Percentiles rank a stretch among this genome's conserved stretches.
phyloP scores from a whole-genome alignment of 2,329 filamentous ascomycete genomes.

The Sclerotiophoma versabilis region DNA sequence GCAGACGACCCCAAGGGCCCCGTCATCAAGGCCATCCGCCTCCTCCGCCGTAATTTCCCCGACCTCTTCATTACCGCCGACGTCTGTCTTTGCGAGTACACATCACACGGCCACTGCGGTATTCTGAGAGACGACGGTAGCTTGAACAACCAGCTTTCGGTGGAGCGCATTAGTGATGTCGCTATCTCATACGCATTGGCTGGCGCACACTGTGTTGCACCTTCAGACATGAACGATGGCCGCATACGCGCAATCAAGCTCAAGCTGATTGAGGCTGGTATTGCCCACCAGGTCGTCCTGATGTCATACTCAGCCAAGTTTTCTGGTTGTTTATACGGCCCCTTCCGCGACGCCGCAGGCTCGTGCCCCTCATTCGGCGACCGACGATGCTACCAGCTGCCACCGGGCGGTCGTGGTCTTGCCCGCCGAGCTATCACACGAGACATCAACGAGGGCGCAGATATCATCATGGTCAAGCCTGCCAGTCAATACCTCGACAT shows the following conservation, averaged over 20 bases:
- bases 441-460: slow-evolving; percentile 91
- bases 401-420: slow-evolving; percentile 87
- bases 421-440: slow-evolving; percentile 88
- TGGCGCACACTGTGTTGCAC: slow-evolving; percentile 94
- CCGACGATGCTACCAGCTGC: slow-evolving; percentile 94
- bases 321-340: slow-evolving; percentile 93
- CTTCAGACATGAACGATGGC: slow-evolving; percentile 98
- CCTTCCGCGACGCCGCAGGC: slow-evolving; percentile 95
- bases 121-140: slow-evolving; percentile 92
- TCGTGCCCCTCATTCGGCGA: slow-evolving; percentile 92
- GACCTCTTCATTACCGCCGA: slow-evolving; percentile 90
- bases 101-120: slow-evolving; percentile 95
- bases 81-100: slow-evolving; percentile 98
- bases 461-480: slow-evolving; percentile 99
- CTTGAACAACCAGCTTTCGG: slow-evolving; percentile 90
- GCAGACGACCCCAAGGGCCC: slow-evolving; percentile 94
- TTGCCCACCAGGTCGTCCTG: slow-evolving; percentile 87
- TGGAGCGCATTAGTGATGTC: slow-evolving; percentile 95
- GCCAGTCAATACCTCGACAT: slow-evolving; percentile 96
- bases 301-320: slow-evolving; percentile 99
- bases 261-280: slow-evolving; percentile 93
- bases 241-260: slow-evolving; percentile 97
- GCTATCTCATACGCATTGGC: slow-evolving; percentile 96
- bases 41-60: slow-evolving; percentile 85
- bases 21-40: slow-evolving; percentile 84